Conservation (phyloP, 768 basidiomycete species). For the Antrodiella citrinella region DNA sequence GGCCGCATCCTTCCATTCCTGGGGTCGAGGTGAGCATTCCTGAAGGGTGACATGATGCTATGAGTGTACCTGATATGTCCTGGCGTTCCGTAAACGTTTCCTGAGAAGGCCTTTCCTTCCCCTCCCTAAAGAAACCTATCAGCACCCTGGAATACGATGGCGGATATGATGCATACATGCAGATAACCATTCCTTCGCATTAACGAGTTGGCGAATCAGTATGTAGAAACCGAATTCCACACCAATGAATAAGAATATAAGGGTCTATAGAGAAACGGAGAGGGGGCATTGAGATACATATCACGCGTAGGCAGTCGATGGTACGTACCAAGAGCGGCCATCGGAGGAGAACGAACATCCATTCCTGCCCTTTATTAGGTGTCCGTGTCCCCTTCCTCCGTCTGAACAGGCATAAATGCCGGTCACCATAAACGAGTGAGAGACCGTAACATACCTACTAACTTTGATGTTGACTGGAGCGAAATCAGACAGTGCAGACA, state of each 20-base stretch:
- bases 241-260: slow-evolving; percentile 80
- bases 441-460: slow-evolving; percentile 45
- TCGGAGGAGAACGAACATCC: slow-evolving; percentile 67
- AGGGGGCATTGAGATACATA: too few species aligned
- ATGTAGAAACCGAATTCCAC: slow-evolving; percentile 84
- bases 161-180: slow-evolving; percentile 50
- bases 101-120: slow-evolving; percentile 77
- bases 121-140: slow-evolving; percentile 59
- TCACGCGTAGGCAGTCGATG: too few species aligned
- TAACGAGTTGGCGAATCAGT: slow-evolving; percentile 84
- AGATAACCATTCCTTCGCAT: slow-evolving; percentile 86
- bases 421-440: too few species aligned
- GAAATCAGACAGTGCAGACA: slow-evolving; percentile 80
- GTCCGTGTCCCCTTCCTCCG: slow-evolving; percentile 28
- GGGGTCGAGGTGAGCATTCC: too few species aligned
- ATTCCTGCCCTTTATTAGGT: slow-evolving; percentile 49
- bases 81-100: slow-evolving; percentile 64
- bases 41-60: too few species aligned
- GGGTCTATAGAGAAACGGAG: slow-evolving; percentile 55
- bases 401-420: too few species aligned
- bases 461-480: slow-evolving; percentile 86
- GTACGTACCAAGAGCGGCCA: slow-evolving; percentile 83
- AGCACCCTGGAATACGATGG: neutral
- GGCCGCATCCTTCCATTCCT: slow-evolving; percentile 89
- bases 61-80: slow-evolving; percentile 69